Evolutionary conservation across 75 land plant genomes (phyloP).

Genomic region (Cunninghamia lanceolata): DNA sequence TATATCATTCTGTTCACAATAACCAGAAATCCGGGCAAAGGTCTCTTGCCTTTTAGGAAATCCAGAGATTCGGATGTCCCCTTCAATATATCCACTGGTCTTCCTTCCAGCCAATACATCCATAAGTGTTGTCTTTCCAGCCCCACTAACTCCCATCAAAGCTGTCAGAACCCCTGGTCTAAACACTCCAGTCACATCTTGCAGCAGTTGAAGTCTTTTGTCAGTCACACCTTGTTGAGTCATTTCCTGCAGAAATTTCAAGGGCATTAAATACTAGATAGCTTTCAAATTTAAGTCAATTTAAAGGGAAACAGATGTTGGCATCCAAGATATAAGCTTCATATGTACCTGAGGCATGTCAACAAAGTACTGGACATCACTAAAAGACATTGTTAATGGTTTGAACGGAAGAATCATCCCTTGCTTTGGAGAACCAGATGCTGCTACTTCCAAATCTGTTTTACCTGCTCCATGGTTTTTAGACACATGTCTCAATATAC

Average conservation of each 20-base stretch:
- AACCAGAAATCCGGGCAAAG: constrained; percentile 64
- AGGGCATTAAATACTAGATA: not conserved
- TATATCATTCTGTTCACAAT: constrained; percentile 71
- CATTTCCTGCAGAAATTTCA: constrained; percentile 54
- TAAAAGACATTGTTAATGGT: constrained; percentile 70
- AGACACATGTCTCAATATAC: not conserved
- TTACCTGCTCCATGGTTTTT: not conserved
- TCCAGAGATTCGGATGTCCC: constrained; percentile 51
- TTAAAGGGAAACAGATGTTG: not conserved
- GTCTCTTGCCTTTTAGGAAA: constrained; percentile 69
- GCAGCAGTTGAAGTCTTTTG: constrained; percentile 48
- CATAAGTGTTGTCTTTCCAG: constrained; percentile 79
- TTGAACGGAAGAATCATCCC: constrained; percentile 78
- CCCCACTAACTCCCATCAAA: constrained; percentile 84
- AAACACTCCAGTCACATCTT: constrained; percentile 68
- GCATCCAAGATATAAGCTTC: not conserved
- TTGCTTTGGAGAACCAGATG: constrained; percentile 34
- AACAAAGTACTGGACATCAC: constrained; percentile 65
- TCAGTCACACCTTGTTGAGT: constrained; percentile 52
- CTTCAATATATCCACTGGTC: constrained; percentile 64
- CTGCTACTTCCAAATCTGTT: constrained; percentile 20
- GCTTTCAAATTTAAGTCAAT: not conserved
- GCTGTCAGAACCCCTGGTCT: constrained; percentile 86
- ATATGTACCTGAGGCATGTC: constrained; percentile 76
- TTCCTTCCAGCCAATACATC: constrained; percentile 71